Conservation (phyloP, 2,329 filamentous ascomycete species). For the Talaromyces rugulosus region DNA sequence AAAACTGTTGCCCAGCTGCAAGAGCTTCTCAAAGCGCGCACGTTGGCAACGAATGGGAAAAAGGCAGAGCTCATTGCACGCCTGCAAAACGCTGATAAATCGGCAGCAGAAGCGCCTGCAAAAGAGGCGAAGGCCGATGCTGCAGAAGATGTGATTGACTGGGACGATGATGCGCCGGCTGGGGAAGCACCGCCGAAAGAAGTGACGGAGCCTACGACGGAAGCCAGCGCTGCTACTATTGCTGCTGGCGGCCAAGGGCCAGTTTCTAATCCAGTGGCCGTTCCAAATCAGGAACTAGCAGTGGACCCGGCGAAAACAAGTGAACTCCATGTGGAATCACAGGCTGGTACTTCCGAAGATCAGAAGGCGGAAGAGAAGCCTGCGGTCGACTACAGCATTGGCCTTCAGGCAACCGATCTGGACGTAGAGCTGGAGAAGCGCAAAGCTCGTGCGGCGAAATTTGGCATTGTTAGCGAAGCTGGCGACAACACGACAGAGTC, state of each 20-base stretch:
- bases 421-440: conserved; percentile 46
- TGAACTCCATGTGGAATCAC: conserved; percentile 33
- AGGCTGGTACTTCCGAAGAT: conserved; percentile 18
- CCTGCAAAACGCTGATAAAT: conserved; percentile 41
- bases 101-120: conserved; percentile 3
- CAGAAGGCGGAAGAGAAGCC: conserved; percentile 28
- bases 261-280: conserved; percentile 34
- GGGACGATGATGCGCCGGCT: conserved; percentile 37
- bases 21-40: conserved; percentile 47
- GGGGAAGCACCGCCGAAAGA: conserved; percentile 22
- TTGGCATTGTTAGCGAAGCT: conserved; percentile 41
- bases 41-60: conserved; percentile 45
- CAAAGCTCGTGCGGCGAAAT: conserved; percentile 47
- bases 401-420: conserved; percentile 40
- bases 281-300: conserved; percentile 37
- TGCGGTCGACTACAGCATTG: conserved; percentile 35
- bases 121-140: conserved; percentile 24
- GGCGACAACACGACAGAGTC: conserved; percentile 37
- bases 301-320: conserved; percentile 34
- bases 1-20: conserved; percentile 48
- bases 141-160: conserved; percentile 43
- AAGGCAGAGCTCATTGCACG: conserved; percentile 48
- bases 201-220: conserved; percentile 26
- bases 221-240: conserved; percentile 29
- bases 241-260: conserved; percentile 36